Conservation (phyloP, 495 filamentous ascomycete genomes). For the Penicillium manginii region DNA sequence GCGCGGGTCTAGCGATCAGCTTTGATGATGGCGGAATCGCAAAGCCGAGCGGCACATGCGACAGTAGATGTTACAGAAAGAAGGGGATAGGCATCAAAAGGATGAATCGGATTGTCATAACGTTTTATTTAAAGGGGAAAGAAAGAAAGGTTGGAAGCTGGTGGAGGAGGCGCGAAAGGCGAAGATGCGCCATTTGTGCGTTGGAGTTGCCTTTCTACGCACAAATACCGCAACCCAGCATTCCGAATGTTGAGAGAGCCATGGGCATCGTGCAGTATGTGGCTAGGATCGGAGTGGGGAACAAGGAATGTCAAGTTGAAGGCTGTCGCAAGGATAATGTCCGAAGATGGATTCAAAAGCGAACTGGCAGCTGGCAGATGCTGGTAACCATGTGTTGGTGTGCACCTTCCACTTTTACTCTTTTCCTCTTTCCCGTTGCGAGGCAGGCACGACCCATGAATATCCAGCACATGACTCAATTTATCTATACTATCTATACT, state of each 20-base stretch:
- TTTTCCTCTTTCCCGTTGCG: too few species aligned
- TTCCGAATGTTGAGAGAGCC: slow-evolving; percentile 22
- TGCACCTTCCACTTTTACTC: not conserved
- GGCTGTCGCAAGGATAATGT: not conserved
- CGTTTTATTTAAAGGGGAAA: slow-evolving; percentile 16
- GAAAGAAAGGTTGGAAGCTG: slow-evolving; percentile 25
- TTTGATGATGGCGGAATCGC: slow-evolving; percentile 14
- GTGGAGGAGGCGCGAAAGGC: slow-evolving; percentile 14
- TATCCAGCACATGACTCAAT: too few species aligned
- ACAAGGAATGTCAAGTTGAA: too few species aligned
- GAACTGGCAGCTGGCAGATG: not conserved
- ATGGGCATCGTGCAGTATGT: slow-evolving; percentile 23
- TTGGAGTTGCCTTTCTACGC: slow-evolving; percentile 34
- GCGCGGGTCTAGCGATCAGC: slow-evolving; percentile 13
- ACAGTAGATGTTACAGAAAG: slow-evolving; percentile 15
- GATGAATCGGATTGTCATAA: slow-evolving; percentile 9
- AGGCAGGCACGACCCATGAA: too few species aligned
- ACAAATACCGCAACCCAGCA: slow-evolving; percentile 47
- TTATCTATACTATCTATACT: too few species aligned
- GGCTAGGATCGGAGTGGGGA: too few species aligned
- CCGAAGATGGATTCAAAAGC: not conserved
- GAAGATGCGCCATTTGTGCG: slow-evolving; percentile 47
- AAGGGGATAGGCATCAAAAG: slow-evolving; percentile 1
- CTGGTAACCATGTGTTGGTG: too few species aligned
- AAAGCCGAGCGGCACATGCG: slow-evolving; percentile 9